Base-by-base conservation (phyloP, 768 basidiomycete species). In the Phlebiopsis gigantea region DNA sequence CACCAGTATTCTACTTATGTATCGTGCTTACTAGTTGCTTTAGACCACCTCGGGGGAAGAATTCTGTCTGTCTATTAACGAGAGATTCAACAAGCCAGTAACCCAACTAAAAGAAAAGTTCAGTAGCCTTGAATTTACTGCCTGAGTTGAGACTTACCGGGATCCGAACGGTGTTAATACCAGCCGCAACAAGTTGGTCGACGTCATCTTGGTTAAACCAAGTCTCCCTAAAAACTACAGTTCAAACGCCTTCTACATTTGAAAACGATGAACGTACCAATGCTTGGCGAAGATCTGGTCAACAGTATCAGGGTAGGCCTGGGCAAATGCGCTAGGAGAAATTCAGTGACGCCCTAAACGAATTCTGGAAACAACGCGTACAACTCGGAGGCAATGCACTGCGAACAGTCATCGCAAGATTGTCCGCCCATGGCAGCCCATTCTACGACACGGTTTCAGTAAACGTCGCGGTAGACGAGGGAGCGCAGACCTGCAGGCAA, bases 71-170 rank as follows among this genome's bases (percentile, higher is more conserved):
- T 4, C 83, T 77, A 65, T 90, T 65, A 0, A 91, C 89, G 7
- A 92, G 72, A 2, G 74, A 76, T 65, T 92, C 90, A 7, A 92
- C 72, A 46, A 91, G 83, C 90, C 90, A 92, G 66, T 86, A 92
- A 0, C 90, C 89, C 41, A 91, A 79, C 88, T 90, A 41, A 3
- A 41, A 1, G 17, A 24, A 14, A n/a, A n/a, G n/a, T n/a, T n/a
- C n/a, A n/a, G n/a, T n/a, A n/a, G n/a, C n/a, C n/a, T n/a, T n/a
- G n/a, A n/a, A n/a, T n/a, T n/a, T n/a, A n/a, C n/a, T n/a, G n/a
- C n/a, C n/a, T n/a, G n/a, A n/a, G n/a, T 19, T 19, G 56, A 7
- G 5, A 54, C 83, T 57, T 62, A 88, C 88, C 0, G 90, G 90
- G 62, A 91, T 74, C 29, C 90, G 83, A 58, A 88, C 85, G 17